These are phyloP conservation scores for Arachis hypogaea DNA, from an alignment of 306 rosid genomes.

Conservation along the genomic window DNA sequence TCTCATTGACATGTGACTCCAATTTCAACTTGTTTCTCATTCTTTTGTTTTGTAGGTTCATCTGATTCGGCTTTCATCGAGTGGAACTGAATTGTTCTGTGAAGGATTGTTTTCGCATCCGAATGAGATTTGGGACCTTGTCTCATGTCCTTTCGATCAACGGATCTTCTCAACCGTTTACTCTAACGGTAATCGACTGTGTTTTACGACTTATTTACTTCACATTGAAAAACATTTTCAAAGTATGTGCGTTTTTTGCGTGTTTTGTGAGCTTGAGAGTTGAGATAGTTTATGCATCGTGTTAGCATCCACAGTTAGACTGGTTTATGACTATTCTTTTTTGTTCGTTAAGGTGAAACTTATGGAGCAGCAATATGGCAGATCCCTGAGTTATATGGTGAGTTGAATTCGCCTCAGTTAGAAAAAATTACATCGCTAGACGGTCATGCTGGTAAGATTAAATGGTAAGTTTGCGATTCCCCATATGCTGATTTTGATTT, in stretches of 20 bases:
- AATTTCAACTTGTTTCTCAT: conserved; percentile 22
- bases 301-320: neutral
- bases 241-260: neutral
- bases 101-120: conserved; percentile 99
- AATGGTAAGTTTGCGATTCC: conserved; percentile 70
- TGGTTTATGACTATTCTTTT: conserved; percentile 29
- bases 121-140: conserved; percentile 98
- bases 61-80: conserved; percentile 89
- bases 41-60: conserved; percentile 61
- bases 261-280: neutral
- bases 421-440: conserved; percentile 79
- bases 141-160: conserved; percentile 93
- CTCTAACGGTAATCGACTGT: conserved; percentile 64
- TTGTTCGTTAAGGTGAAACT: conserved; percentile 74
- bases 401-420: conserved; percentile 47
- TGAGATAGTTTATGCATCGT: conserved; percentile 6
- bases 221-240: neutral
- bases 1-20: neutral
- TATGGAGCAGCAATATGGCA: conserved; percentile 96
- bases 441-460: conserved; percentile 70
- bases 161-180: conserved; percentile 96
- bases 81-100: conserved; percentile 86
- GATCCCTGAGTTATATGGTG: conserved; percentile 96
- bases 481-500: conserved; percentile 5
- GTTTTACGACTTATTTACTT: neutral